Conservation (phyloP, 139 green algal genomes). For the Chlorella vulgaris region DNA sequence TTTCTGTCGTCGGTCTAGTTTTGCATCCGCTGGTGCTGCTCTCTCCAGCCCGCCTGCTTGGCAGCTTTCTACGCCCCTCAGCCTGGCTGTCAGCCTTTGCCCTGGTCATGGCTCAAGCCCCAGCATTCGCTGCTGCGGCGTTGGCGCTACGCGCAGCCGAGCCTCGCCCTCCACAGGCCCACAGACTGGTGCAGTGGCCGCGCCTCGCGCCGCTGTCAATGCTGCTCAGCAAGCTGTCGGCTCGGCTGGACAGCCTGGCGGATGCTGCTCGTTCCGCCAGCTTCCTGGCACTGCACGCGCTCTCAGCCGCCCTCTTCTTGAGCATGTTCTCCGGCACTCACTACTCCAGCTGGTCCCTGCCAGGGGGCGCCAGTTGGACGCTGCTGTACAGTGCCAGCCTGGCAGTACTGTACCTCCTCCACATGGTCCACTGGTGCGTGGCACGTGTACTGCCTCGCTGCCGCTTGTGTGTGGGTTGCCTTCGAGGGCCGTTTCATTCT, state of each 20-base stretch:
- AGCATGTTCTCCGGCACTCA: not conserved
- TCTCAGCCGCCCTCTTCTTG: constrained; percentile 22
- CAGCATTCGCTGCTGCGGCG: not conserved
- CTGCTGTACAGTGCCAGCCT: constrained; percentile 27
- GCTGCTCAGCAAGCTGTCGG: not conserved
- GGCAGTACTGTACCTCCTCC: not conserved
- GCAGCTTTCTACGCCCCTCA: not conserved
- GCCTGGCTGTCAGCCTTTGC: not conserved
- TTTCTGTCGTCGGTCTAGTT: not conserved
- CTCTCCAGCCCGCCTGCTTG: constrained; percentile 11
- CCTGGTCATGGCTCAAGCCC: constrained; percentile 6
- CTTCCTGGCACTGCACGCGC: constrained; percentile 6
- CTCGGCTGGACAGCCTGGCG: not conserved
- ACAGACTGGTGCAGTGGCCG: constrained; percentile 7
- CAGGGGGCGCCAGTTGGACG: not conserved
- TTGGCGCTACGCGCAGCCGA: not conserved
- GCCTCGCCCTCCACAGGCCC: not conserved
- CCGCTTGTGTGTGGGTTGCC: not conserved
- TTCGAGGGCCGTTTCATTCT: not conserved
- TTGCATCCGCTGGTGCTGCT: not conserved
- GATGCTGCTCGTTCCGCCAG: not conserved
- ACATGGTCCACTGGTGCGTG: constrained; percentile 6
- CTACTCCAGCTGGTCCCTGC: not conserved
- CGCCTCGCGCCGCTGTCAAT: not conserved
- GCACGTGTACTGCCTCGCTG: not conserved